Base-by-base conservation (phyloP, 2,329 filamentous ascomycete genomes). In the Epichloe coenophiala region DNA sequence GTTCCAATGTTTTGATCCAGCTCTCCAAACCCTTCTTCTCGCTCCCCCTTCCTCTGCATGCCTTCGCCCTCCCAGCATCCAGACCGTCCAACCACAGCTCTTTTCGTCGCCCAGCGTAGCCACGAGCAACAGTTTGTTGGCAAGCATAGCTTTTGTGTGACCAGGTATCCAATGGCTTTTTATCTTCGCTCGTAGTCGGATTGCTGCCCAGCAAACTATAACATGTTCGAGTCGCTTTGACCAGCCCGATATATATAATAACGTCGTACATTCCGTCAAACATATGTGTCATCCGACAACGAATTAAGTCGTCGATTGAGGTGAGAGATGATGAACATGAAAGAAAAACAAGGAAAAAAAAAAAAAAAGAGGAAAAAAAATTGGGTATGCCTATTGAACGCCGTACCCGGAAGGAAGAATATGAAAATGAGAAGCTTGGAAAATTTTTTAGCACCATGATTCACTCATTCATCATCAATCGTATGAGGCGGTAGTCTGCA, bases 401-500 rank as follows among this genome's bases (percentile, higher is more conserved):
- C 59, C 59, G 55, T 52, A 51, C 21, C 43, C 44, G 35, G 40
- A 6, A 31, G 27, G 8, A 45, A 51, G 23, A 43, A 40, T 7
- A 21, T n/a, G 38, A 51, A 52, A 51, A 48, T 23, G 52, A 41
- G 4, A 44, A 38, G 7, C 27, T 31, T 1, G 27, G 2, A 19
- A 5, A 9, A n/a, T n/a, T n/a, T n/a, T n/a, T 45, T 40, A n/a
- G 39, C 44, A 42, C n/a, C 31, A 31, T 49, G 12, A 44, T 23
- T 15, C 19, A 35, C 47, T 42, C 42, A 43, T 35, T 37, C 23
- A 50, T 37, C 27, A 50, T 58, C 54, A 62, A 48, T 71, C 67
- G 56, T 76, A 76, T 47, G 67, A 58, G 44, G 58, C 64, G 50
- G 65, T 65, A 9, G 66, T 67, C 36, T 74, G 71, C 67, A 77